Conservation (phyloP, 768 basidiomycete species). For the Nidula microcarpa region DNA sequence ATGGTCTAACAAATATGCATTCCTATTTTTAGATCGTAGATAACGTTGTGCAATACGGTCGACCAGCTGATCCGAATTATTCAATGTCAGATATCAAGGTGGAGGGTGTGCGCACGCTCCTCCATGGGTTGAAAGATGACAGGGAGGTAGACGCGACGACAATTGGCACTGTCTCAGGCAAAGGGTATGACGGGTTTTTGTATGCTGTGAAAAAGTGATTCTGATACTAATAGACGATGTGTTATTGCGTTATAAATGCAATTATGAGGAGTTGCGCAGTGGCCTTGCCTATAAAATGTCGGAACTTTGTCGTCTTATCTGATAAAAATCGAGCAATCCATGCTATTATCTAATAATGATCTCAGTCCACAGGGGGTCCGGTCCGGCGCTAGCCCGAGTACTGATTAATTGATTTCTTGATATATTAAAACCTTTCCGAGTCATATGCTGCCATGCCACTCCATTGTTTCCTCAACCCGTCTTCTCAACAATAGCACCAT, state of each 20-base stretch:
- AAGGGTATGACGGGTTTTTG: conserved; percentile 52
- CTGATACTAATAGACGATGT: background rate
- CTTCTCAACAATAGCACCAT: too few species aligned
- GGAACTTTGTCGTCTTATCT: too few species aligned
- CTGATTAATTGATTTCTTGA: too few species aligned
- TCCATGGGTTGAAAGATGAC: conserved; percentile 45
- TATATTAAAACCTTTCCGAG: too few species aligned
- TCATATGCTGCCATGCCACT: too few species aligned
- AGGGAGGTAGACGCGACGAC: conserved; percentile 47
- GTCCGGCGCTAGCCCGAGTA: too few species aligned
- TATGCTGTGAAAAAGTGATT: conserved; percentile 24
- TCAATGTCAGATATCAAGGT: conserved; percentile 21
- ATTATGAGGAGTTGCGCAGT: too few species aligned
- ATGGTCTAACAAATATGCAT: background rate
- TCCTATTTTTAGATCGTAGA: conserved; percentile 45
- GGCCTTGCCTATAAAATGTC: too few species aligned
- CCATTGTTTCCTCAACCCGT: too few species aligned
- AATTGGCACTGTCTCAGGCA: conserved; percentile 46
- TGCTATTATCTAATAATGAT: too few species aligned
- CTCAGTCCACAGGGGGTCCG: too few species aligned
- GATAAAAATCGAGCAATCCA: too few species aligned
- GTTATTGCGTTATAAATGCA: background rate
- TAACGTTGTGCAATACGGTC: conserved; percentile 53
- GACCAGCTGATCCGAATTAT: conserved; percentile 35
- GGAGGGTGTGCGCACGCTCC: conserved; percentile 45